phyloP scores from a whole-genome alignment of 2,329 filamentous ascomycete genomes.

The Penicillium decumbens region DNA sequence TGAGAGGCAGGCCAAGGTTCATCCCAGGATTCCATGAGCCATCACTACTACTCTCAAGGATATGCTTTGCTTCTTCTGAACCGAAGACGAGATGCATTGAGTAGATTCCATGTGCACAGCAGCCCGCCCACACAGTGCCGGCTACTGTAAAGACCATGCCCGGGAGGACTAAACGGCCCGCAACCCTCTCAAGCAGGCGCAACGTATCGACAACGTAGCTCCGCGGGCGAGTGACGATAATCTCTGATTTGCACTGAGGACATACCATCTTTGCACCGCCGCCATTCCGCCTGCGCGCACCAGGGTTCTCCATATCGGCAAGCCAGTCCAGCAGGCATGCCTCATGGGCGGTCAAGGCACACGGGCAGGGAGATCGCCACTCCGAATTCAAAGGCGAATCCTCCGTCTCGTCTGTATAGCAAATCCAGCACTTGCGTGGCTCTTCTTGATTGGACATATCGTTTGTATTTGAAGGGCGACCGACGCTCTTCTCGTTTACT shows the following conservation, averaged over 20 bases:
- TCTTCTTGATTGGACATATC: conserved; percentile 28
- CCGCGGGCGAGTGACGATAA: conserved; percentile 68
- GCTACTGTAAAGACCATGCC: conserved; percentile 52
- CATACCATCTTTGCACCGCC: conserved; percentile 65
- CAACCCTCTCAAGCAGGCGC: conserved; percentile 55
- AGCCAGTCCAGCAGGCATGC: conserved; percentile 88
- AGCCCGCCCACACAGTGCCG: conserved; percentile 49
- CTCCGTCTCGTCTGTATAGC: conserved; percentile 62
- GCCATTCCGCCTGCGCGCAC: conserved; percentile 47
- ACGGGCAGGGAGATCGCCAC: conserved; percentile 88
- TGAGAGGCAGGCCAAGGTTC: conserved; percentile 60
- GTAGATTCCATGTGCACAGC: conserved; percentile 57
- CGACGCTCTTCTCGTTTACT: conserved; percentile 17
- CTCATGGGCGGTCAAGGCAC: conserved; percentile 86
- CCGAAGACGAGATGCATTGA: conserved; percentile 65
- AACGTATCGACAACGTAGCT: conserved; percentile 67
- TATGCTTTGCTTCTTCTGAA: conserved; percentile 53
- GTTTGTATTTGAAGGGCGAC: conserved; percentile 9
- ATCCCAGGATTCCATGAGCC: conserved; percentile 47
- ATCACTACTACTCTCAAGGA: conserved; percentile 45
- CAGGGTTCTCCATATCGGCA: conserved; percentile 72
- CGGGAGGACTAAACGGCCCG: conserved; percentile 59
- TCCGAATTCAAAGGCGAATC: conserved; percentile 55
- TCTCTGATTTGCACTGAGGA: conserved; percentile 82
- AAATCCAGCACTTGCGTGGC: conserved; percentile 62